Evolutionary conservation across 2,329 filamentous ascomycete species (phyloP).

Genomic region (Arthrobotrys sphaeroides): DNA sequence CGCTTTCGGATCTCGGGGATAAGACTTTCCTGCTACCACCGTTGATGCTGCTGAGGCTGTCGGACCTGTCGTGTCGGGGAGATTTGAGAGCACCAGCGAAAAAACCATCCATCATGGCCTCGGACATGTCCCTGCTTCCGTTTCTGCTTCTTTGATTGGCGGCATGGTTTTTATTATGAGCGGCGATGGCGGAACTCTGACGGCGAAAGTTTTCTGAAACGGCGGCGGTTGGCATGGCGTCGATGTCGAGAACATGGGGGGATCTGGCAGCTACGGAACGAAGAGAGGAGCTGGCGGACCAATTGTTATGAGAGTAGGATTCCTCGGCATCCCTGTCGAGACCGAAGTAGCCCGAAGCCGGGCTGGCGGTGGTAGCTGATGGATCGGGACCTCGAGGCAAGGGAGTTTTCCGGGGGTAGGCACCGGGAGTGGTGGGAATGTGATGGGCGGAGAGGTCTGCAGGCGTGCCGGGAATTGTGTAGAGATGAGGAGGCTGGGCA

Average conservation of each 20-base stretch:
- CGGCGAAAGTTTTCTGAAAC: slow-evolving; percentile 57
- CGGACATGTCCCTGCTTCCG: slow-evolving; percentile 49
- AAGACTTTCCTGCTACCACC: slow-evolving; percentile 53
- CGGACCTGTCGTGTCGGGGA: slow-evolving; percentile 47
- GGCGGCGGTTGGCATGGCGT: slow-evolving; percentile 56
- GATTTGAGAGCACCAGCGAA: slow-evolving; percentile 42
- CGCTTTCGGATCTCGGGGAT: slow-evolving; percentile 42
- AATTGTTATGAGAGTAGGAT: slow-evolving; percentile 57
- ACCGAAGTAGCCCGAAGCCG: slow-evolving; percentile 57
- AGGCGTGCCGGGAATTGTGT: slow-evolving; percentile 53
- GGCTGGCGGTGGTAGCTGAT: slow-evolving; percentile 33
- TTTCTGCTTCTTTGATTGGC: slow-evolving; percentile 47
- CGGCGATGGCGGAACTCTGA: slow-evolving; percentile 52
- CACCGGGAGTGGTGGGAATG: slow-evolving; percentile 47
- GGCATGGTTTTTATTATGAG: slow-evolving; percentile 48
- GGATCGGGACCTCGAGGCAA: slow-evolving; percentile 21
- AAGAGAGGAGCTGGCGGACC: slow-evolving; percentile 57
- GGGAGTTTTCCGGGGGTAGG: slow-evolving; percentile 43
- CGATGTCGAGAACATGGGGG: slow-evolving; percentile 56
- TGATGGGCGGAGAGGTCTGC: slow-evolving; percentile 20
- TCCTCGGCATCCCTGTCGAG: slow-evolving; percentile 56
- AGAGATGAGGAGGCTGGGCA: slow-evolving; percentile 48
- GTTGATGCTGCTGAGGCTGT: background rate
- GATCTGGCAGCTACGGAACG: slow-evolving; percentile 57
- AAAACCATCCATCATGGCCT: slow-evolving; percentile 40